phyloP scores from a whole-genome alignment of 2,329 filamentous ascomycete species.

The Botrytis fabae region DNA sequence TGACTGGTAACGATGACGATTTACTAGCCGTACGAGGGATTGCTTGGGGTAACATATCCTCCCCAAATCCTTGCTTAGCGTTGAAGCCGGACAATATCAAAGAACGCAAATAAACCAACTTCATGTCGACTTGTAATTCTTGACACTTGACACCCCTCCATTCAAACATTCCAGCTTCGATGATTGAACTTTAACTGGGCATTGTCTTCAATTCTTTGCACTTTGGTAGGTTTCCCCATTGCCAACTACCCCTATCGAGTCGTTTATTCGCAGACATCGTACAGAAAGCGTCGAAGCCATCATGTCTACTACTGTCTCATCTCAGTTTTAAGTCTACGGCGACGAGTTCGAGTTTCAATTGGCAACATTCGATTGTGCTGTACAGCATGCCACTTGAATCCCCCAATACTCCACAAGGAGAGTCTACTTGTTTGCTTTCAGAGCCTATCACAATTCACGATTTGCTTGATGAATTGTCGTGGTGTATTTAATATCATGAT shows the following conservation, averaged over 20 bases:
- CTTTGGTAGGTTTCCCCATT: conserved; percentile 10
- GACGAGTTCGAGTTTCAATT: conserved; percentile 17
- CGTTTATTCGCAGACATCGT: conserved; percentile 9
- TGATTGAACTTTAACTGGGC: conserved; percentile 28
- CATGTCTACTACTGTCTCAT: conserved; percentile 9
- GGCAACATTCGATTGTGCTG: conserved; percentile 11
- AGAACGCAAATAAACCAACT: conserved; percentile 14
- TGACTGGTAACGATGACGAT: conserved; percentile 25
- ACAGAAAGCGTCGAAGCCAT: not conserved
- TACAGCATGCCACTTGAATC: conserved; percentile 1
- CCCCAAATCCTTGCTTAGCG: conserved; percentile 19
- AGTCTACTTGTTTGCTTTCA: not conserved
- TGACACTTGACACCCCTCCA: not conserved
- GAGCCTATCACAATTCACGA: not conserved
- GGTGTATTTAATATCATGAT: not conserved
- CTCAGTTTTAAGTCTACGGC: not conserved
- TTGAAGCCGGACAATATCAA: conserved; percentile 10
- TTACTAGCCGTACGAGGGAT: not conserved
- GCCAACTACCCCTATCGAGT: conserved; percentile 1
- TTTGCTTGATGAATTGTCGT: not conserved
- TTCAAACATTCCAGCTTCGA: conserved; percentile 26
- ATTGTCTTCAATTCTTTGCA: not conserved
- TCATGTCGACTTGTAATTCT: not conserved
- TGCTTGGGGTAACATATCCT: conserved; percentile 10
- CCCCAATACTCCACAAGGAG: not conserved